phyloP scores from a whole-genome alignment of 1,284 basidiomycete genomes.

The Malassezia sympodialis region DNA sequence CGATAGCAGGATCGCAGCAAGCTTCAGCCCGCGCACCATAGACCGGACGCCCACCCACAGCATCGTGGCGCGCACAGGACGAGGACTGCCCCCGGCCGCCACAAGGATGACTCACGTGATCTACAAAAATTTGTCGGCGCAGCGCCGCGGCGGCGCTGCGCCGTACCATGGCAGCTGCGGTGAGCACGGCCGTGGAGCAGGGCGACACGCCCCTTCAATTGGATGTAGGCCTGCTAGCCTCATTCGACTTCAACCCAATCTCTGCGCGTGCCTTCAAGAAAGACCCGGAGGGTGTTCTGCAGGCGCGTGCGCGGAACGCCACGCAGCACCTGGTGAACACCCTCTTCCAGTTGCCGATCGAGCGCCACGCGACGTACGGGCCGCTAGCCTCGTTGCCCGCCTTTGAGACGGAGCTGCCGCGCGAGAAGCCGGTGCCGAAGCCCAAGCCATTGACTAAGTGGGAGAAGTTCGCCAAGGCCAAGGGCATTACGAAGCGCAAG shows the following conservation, averaged over 20 bases:
- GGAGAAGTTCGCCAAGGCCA: slow-evolving; percentile 87
- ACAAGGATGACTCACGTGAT: background rate
- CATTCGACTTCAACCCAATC: slow-evolving; percentile 76
- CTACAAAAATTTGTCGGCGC: background rate
- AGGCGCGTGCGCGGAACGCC: slow-evolving; percentile 70
- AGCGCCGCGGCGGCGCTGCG: background rate
- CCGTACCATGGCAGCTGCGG: slow-evolving; percentile 10
- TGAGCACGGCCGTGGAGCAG: slow-evolving; percentile 46
- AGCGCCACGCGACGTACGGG: slow-evolving; percentile 62
- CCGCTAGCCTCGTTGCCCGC: slow-evolving; percentile 70
- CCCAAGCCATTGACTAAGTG: slow-evolving; percentile 88
- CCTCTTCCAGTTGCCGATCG: slow-evolving; percentile 73
- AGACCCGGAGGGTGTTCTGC: slow-evolving; percentile 69
- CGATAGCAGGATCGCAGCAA: slow-evolving; percentile 5
- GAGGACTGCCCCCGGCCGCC: background rate
- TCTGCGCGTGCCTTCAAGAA: slow-evolving; percentile 64
- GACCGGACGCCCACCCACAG: background rate
- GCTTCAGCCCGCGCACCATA: slow-evolving; percentile 1
- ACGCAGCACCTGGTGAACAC: slow-evolving; percentile 69
- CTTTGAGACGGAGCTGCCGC: slow-evolving; percentile 62
- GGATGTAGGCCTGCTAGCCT: slow-evolving; percentile 71
- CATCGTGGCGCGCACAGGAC: background rate
- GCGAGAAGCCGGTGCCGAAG: slow-evolving; percentile 84
- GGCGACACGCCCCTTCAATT: slow-evolving; percentile 71
- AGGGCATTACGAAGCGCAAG: slow-evolving; percentile 70